phyloP scores from a whole-genome alignment of 371 early-diverging fungal genomes.

The Coemansia sp. region DNA sequence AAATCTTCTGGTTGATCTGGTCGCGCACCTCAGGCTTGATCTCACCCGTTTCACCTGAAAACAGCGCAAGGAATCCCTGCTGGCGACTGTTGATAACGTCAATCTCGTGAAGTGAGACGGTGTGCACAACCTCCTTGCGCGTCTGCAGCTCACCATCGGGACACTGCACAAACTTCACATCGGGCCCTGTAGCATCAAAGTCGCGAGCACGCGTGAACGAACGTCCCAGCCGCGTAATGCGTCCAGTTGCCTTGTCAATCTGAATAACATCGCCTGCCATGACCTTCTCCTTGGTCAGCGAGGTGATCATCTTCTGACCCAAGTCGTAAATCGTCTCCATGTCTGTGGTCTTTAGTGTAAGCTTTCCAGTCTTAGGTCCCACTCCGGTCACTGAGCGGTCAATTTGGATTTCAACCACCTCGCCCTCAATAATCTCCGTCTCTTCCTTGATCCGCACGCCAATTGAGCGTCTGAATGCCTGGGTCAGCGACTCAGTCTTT shows the following conservation, averaged over 20 bases:
- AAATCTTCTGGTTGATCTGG: conserved; percentile 96
- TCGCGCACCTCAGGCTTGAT: conserved; percentile 97
- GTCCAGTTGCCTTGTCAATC: conserved; percentile 98
- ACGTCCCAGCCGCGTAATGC: conserved; percentile 95
- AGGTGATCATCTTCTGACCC: conserved; percentile 97
- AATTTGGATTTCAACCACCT: conserved; percentile 97
- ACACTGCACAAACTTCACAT: conserved; percentile 96
- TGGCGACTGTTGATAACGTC: conserved; percentile 99
- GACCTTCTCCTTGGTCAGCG: conserved; percentile 96
- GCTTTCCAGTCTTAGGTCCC: conserved; percentile 91
- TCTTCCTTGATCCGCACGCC: conserved; percentile 98
- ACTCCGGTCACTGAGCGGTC: conserved; percentile 89
- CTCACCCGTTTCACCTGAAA: conserved; percentile 97
- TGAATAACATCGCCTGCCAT: conserved; percentile 96
- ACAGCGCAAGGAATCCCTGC: conserved; percentile 95
- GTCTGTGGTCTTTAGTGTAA: conserved; percentile 98
- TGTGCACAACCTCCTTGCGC: conserved; percentile 93
- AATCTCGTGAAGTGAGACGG: conserved; percentile 98
- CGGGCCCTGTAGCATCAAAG: conserved; percentile 95
- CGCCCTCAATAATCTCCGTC: conserved; percentile 97
- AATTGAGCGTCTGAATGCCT: conserved; percentile 96
- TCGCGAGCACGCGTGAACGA: conserved; percentile 93
- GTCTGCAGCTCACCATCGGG: conserved; percentile 99
- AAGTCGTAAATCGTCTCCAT: conserved; percentile 99
- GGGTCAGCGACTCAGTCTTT: conserved; percentile 97